Evolutionary conservation across 176 grass and related monocot species (phyloP).

Genomic region (Sorghum bicolor): DNA sequence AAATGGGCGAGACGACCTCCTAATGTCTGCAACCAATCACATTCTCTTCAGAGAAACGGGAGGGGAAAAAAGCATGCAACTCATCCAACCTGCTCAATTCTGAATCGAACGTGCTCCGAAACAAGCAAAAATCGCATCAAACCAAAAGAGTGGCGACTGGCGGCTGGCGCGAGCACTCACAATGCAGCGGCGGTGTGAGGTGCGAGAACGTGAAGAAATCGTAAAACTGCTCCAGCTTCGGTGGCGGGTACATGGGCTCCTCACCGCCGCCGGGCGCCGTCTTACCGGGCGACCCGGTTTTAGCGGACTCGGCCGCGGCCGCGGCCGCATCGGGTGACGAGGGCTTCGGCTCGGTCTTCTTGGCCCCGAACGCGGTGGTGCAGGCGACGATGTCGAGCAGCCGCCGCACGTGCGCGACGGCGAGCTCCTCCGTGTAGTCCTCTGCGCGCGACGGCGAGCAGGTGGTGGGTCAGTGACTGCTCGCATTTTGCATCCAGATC

Average conservation of each 20-base stretch:
- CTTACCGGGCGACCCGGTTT: constrained; percentile 32
- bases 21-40: constrained; percentile 59
- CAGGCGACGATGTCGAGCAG: constrained; percentile 89
- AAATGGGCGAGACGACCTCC: constrained; percentile 70
- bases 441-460: constrained; percentile 35
- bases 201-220: constrained; percentile 97
- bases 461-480: background rate
- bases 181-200: constrained; percentile 75
- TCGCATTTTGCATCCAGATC: background rate
- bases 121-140: background rate
- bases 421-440: constrained; percentile 89
- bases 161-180: constrained; percentile 20
- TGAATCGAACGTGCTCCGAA: background rate
- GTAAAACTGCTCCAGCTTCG: constrained; percentile 89
- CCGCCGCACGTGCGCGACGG: constrained; percentile 69
- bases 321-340: constrained; percentile 18
- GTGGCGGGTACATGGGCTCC: constrained; percentile 87
- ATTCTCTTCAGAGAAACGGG: background rate
- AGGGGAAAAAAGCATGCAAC: background rate
- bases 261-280: constrained; percentile 28
- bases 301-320: constrained; percentile 14
- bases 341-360: constrained; percentile 42
- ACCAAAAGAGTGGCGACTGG: background rate
- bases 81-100: background rate
- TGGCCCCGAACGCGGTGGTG: constrained; percentile 67